Percentiles rank a stretch among this genome's conserved stretches.
These are phyloP conservation scores for Calamus simplicifolius DNA, from an alignment of 176 grass and related monocot species.

Conservation along the genomic window DNA sequence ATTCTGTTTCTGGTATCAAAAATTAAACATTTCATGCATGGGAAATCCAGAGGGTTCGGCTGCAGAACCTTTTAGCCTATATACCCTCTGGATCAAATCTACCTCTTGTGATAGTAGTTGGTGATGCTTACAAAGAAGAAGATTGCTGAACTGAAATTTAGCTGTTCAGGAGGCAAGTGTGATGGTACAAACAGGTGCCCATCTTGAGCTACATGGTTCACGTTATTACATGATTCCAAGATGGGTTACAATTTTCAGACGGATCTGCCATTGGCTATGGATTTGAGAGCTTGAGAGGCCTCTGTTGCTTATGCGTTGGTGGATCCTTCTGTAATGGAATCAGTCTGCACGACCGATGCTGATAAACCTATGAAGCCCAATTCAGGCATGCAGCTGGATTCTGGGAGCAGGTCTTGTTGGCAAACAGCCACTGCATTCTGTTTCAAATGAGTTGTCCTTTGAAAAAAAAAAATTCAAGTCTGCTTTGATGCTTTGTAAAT, in stretches of 20 bases:
- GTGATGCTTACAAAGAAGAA: conserved; percentile 44
- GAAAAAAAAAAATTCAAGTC: conserved; percentile 54
- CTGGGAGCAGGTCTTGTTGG: neutral
- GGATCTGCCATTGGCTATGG: conserved; percentile 63
- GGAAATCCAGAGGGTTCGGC: conserved; percentile 52
- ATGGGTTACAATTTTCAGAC: conserved; percentile 63
- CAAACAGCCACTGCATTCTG: conserved; percentile 19
- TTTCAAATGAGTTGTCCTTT: conserved; percentile 27
- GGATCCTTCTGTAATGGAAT: conserved; percentile 1
- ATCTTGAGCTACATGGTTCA: conserved; percentile 45
- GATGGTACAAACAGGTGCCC: conserved; percentile 60
- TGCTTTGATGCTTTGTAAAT: conserved; percentile 30
- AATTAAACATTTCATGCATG: conserved; percentile 51
- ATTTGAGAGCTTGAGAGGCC: conserved; percentile 29
- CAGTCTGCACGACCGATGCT: conserved; percentile 1
- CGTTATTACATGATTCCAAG: conserved; percentile 53
- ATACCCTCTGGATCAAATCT: conserved; percentile 58
- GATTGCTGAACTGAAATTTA: conserved; percentile 4
- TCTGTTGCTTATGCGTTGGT: conserved; percentile 62
- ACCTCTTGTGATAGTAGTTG: conserved; percentile 68
- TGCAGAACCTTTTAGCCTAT: conserved; percentile 45
- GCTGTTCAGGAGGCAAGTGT: neutral
- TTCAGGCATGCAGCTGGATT: neutral
- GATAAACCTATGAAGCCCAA: neutral
- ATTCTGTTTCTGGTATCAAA: conserved; percentile 75